Conservation (phyloP, 176 grass and related monocot species). For the Calamus simplicifolius region DNA sequence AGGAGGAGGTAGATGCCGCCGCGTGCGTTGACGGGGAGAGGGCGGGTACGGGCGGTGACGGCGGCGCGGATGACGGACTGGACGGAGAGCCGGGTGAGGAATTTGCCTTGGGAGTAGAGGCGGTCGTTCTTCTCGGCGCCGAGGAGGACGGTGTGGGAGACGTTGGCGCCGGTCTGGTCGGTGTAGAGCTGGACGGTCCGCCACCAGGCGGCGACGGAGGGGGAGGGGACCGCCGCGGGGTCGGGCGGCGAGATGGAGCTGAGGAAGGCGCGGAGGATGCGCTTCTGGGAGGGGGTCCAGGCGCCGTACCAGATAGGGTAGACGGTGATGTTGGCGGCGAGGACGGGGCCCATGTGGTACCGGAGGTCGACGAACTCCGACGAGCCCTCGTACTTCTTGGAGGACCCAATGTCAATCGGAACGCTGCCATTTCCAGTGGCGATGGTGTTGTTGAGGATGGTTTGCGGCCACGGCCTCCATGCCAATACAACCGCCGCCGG, state of each 20-base stretch:
- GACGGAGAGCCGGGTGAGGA: slow-evolving; percentile 53
- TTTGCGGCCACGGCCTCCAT: slow-evolving; percentile 77
- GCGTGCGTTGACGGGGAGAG: slow-evolving; percentile 54
- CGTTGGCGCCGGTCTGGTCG: slow-evolving; percentile 80
- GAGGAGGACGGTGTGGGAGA: slow-evolving; percentile 45
- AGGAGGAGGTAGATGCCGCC: slow-evolving; percentile 84
- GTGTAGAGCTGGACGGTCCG: slow-evolving; percentile 83
- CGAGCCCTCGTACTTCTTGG: slow-evolving; percentile 91
- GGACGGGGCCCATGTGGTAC: slow-evolving; percentile 97
- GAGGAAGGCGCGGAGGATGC: slow-evolving; percentile 68
- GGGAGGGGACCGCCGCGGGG: neutral
- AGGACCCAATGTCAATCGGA: slow-evolving; percentile 17
- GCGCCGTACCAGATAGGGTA: slow-evolving; percentile 95
- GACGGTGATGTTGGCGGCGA: slow-evolving; percentile 57
- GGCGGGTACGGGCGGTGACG: slow-evolving; percentile 46
- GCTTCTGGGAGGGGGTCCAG: slow-evolving; percentile 63
- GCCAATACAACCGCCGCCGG: slow-evolving; percentile 17
- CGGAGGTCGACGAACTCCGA: slow-evolving; percentile 75
- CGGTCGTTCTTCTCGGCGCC: slow-evolving; percentile 62
- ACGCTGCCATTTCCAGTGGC: neutral
- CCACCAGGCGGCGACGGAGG: slow-evolving; percentile 76
- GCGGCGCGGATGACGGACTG: slow-evolving; percentile 70
- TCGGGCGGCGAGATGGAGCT: slow-evolving; percentile 47
- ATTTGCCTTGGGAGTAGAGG: slow-evolving; percentile 44
- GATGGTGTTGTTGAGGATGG: neutral